Conservation (phyloP, 2,329 filamentous ascomycete species). For the Penicillium decumbens region DNA sequence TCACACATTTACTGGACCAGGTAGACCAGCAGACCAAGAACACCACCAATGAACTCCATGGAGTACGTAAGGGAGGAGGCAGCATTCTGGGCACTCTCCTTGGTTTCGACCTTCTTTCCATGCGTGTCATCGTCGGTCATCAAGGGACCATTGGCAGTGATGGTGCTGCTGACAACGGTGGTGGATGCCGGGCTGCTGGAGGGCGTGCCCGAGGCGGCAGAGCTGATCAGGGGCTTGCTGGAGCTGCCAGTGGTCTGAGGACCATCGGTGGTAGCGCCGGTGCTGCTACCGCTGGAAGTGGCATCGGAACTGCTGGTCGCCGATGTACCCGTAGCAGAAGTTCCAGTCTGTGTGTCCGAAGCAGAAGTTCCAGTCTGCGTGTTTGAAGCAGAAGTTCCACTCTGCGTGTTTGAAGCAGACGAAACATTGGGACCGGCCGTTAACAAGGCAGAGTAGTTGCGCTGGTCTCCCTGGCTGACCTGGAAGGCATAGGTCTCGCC, state of each 20-base stretch:
- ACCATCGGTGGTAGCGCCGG: constrained; percentile 12
- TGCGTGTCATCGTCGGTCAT: constrained; percentile 10
- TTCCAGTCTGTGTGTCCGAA: constrained; percentile 1
- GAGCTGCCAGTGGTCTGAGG: constrained; percentile 27
- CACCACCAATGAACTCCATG: constrained; percentile 29
- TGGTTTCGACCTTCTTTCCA: constrained; percentile 14
- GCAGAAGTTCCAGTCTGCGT: too few relatives aligned
- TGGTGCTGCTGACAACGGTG: constrained; percentile 12
- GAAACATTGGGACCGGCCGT: constrained; percentile 37
- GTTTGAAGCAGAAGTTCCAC: background rate
- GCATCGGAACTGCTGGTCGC: constrained; percentile 8
- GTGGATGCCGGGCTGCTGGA: constrained; percentile 20
- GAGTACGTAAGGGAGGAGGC: constrained; percentile 29
- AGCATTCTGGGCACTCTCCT: constrained; percentile 13
- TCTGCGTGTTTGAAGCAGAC: constrained; percentile 1
- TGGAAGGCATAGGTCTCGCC: constrained; percentile 55
- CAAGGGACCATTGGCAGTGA: constrained; percentile 3
- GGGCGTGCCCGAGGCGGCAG: constrained; percentile 7
- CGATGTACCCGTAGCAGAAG: constrained; percentile 2
- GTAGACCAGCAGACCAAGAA: constrained; percentile 32
- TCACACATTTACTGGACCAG: constrained; percentile 21
- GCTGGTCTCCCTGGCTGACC: constrained; percentile 49
- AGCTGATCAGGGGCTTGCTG: background rate
- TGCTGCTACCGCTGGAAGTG: constrained; percentile 12
- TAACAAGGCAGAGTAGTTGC: constrained; percentile 56